A percentile compares a stretch with the other conserved stretches of the same genome.
These are phyloP conservation scores for Linderina pennispora DNA, from an alignment of 192 early-diverging fungal genomes.

Conservation along the genomic window DNA sequence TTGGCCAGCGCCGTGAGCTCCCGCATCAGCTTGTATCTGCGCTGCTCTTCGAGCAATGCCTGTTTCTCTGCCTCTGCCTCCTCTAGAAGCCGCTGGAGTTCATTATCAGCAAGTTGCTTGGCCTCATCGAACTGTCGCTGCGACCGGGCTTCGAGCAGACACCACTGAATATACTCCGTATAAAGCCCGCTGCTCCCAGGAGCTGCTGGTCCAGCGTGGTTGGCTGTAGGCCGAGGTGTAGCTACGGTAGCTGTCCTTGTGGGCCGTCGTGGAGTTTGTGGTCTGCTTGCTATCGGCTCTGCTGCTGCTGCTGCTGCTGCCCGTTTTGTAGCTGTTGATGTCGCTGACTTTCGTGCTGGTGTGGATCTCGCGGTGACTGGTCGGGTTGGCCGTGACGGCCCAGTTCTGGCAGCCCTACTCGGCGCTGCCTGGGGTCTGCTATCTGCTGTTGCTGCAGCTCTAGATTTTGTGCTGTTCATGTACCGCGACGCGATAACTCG, in stretches of 20 bases:
- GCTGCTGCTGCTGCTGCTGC: background rate
- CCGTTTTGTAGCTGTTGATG: background rate
- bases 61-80: constrained; percentile 16
- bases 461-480: constrained; percentile 10
- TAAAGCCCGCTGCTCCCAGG: background rate
- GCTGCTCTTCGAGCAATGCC: constrained; percentile 12
- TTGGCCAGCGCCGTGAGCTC: constrained; percentile 17
- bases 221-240: too few species aligned
- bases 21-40: constrained; percentile 33
- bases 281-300: background rate
- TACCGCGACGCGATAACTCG: constrained; percentile 37
- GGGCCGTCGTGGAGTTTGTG: too few species aligned
- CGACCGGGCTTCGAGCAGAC: constrained; percentile 28
- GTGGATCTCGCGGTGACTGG: background rate
- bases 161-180: constrained; percentile 24
- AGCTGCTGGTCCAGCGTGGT: background rate
- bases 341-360: background rate
- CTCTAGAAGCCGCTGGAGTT: constrained; percentile 9
- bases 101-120: constrained; percentile 11
- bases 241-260: too few species aligned
- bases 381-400: background rate
- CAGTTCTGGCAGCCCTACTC: background rate
- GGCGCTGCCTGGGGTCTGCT: background rate
- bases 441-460: background rate
- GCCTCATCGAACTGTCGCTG: constrained; percentile 27